Evolutionary conservation across 305 asterid genomes (phyloP).

Genomic region (Fraxinus angustifolia): DNA sequence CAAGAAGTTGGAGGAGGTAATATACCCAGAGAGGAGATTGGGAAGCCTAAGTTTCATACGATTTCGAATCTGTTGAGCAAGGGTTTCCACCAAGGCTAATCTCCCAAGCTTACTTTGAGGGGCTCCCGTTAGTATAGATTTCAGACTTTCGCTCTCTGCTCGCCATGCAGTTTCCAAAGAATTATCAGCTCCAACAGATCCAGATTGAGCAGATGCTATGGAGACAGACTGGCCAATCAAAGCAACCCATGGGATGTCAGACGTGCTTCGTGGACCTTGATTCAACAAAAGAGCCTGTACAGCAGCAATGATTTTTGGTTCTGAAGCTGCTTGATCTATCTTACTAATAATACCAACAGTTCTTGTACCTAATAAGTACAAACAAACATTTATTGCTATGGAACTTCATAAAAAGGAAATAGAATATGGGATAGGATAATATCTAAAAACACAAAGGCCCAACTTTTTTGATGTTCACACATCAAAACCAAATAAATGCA

Average conservation of each 20-base stretch:
- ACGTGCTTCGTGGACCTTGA: constrained; percentile 94
- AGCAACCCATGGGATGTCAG: constrained; percentile 98
- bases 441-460: constrained; percentile 9
- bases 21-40: constrained; percentile 88
- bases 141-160: constrained; percentile 93
- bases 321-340: constrained; percentile 94
- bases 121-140: constrained; percentile 83
- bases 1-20: constrained; percentile 21
- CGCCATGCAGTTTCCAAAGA: constrained; percentile 98
- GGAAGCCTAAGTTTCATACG: constrained; percentile 95
- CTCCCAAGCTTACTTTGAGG: constrained; percentile 98
- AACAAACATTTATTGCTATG: constrained; percentile 15
- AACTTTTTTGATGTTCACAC: constrained; percentile 1
- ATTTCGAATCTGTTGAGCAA: constrained; percentile 84
- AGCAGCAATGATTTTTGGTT: constrained; percentile 87
- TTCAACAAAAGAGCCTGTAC: constrained; percentile 90
- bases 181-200: constrained; percentile 78
- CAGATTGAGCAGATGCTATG: constrained; percentile 93
- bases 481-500: constrained; percentile 20
- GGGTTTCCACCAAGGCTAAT: constrained; percentile 92
- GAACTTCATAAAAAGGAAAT: not conserved
- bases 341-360: constrained; percentile 96
- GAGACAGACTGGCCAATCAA: constrained; percentile 97
- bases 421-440: constrained; percentile 9
- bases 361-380: constrained; percentile 65